phyloP scores from a whole-genome alignment of 805 yeast species.

The Nakazawaea wickerhamii region DNA sequence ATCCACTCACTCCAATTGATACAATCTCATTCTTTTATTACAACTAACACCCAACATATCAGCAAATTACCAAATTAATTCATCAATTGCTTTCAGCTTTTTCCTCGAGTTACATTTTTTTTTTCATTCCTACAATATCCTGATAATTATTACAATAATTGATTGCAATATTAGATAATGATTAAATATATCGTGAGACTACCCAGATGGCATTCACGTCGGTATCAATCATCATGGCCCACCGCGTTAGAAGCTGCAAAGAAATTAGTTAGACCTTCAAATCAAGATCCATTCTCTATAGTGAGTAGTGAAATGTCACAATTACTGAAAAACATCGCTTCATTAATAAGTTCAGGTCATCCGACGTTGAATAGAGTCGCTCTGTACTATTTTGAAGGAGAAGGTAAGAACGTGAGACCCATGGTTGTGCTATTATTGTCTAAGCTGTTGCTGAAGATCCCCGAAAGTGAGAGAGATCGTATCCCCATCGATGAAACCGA shows the following conservation, averaged over 20 bases:
- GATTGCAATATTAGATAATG: no score
- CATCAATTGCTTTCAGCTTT: no score
- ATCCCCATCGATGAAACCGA: slow-evolving; percentile 57
- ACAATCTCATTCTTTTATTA: no score
- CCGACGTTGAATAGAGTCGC: slow-evolving; percentile 89
- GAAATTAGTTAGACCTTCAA: slow-evolving; percentile 61
- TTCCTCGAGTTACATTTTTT: no score
- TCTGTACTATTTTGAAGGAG: slow-evolving; percentile 92
- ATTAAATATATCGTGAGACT: no score
- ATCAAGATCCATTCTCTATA: slow-evolving; percentile 81
- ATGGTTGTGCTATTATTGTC: slow-evolving; percentile 78
- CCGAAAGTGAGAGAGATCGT: slow-evolving; percentile 60
- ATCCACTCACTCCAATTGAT: no score
- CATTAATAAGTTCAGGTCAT: slow-evolving; percentile 86
- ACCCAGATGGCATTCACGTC: no score
- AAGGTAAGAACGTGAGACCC: slow-evolving; percentile 94
- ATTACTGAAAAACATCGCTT: slow-evolving; percentile 81
- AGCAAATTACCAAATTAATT: no score
- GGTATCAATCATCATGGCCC: slow-evolving; percentile 31
- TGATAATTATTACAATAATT: no score
- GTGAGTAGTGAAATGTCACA: slow-evolving; percentile 92
- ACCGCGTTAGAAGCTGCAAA: slow-evolving; percentile 73
- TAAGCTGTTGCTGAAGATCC: slow-evolving; percentile 75
- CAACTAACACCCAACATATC: no score
- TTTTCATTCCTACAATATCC: no score